Evolutionary conservation across 352 stramenopile genomes (phyloP), one percentile per base, ranked within the genome.

Genomic region (Peronospora destructor): DNA sequence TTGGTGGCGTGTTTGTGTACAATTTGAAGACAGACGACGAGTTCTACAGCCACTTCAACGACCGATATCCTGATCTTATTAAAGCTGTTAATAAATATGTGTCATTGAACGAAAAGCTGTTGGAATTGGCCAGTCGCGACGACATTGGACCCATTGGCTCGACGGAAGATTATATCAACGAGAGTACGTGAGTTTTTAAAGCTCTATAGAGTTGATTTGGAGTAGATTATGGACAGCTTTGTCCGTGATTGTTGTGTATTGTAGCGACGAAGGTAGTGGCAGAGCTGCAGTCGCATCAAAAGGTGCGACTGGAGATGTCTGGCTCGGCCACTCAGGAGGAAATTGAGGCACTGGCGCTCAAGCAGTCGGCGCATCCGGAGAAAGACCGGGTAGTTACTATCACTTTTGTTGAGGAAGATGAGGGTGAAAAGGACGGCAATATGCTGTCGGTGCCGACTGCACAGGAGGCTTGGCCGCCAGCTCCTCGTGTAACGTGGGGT

Each of bases 21-120:
- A 92, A 92, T 55, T 61, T 92, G 33, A 72, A 84, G 64, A 72
- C 67, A 8, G 82, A 92, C 60, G 73, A 87, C 53, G 74, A 84
- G 46, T 92, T 92, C 56, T 88, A 88, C 64, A 76, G 65, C 57
- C 75, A 92, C 49, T 92, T 92, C 46, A 85, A 82, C 37, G 73
- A 83, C 51, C 77, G 82, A 10, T 92, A 90, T 64, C 82, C 82
- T 11, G 76, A 92, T 4, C 44, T 92, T 1, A 74, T 92, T 21
- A 67, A 71, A 10, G 51, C 59, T 7, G 83, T 92, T 44, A 73
- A 88, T 50, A 54, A 71, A 38, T 85, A 84, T 53, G 59, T 86
- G 14, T 66, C 74, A 43, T 59, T 92, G 19, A 75, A 80, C 37
- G 73, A 83, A 55, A 42, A 47, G 33, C 44, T 59, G 5, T 40